Conservation (phyloP, 176 grass and related monocot genomes). For the Elymus sibiricus region DNA sequence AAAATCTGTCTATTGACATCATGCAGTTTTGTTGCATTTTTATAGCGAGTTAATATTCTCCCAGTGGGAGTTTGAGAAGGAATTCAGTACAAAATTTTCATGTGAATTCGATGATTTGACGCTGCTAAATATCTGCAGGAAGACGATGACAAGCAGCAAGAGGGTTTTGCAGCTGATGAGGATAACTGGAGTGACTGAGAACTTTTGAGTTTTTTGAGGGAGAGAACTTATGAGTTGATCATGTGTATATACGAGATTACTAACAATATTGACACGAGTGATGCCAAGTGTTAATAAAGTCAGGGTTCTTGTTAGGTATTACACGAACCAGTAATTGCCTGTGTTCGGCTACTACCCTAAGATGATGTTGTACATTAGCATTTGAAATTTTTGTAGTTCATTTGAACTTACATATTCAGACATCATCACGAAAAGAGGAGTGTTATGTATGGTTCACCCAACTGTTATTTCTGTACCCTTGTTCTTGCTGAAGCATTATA, state of each 20-base stretch:
- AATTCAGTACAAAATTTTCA: background rate
- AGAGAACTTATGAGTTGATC: conserved; percentile 4
- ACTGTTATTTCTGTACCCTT: background rate
- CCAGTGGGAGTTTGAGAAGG: background rate
- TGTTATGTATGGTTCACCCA: background rate
- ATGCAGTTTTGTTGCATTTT: background rate
- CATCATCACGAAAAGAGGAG: no score
- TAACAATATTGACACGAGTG: background rate
- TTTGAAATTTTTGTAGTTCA: background rate
- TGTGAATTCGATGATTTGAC: background rate
- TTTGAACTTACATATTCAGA: background rate
- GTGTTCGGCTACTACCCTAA: background rate
- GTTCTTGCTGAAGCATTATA: background rate
- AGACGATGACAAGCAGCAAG: conserved; percentile 37
- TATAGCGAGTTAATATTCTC: background rate
- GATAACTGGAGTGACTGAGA: conserved; percentile 90
- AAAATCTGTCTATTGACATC: background rate
- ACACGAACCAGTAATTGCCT: background rate
- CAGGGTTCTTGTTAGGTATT: background rate
- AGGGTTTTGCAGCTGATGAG: conserved; percentile 42
- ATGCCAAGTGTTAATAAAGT: background rate
- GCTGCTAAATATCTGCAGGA: conserved; percentile 42
- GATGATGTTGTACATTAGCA: conserved; percentile 9
- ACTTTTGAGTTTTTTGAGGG: background rate
- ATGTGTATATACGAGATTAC: conserved; percentile 1